Percentiles rank a stretch among this genome's conserved stretches.
Conservation (phyloP, 2,329 filamentous ascomycete species). For the Fusarium gaditjirri region DNA sequence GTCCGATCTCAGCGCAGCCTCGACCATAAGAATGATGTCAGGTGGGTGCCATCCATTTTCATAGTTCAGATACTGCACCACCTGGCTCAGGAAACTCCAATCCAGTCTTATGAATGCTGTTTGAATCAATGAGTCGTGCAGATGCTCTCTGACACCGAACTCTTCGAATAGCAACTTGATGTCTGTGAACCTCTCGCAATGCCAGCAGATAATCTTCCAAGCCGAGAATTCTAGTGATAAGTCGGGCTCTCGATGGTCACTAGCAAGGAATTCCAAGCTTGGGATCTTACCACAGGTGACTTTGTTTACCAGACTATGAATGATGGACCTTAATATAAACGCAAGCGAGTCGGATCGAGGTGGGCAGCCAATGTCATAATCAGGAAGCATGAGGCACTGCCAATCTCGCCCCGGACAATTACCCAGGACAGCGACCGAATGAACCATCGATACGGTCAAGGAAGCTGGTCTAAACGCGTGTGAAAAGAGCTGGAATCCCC, state of each 20-base stretch:
- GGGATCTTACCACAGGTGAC: no score
- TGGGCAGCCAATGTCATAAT: fast-evolving
- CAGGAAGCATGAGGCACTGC: fast-evolving
- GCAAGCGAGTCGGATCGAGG: fast-evolving
- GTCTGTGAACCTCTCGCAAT: background rate
- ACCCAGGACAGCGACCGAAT: background rate
- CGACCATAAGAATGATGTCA: fast-evolving
- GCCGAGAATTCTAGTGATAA: no score
- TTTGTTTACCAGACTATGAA: no score
- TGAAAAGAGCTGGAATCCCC: no score
- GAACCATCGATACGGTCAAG: background rate
- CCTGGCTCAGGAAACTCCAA: fast-evolving
- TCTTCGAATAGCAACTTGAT: background rate
- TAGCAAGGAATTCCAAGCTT: no score
- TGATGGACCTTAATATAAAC: fast-evolving
- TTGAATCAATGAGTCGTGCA: fast-evolving
- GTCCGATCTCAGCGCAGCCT: background rate
- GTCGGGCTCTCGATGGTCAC: no score
- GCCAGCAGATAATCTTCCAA: no score
- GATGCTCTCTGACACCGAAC: no score
- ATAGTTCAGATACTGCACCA: background rate
- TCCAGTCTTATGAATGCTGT: background rate
- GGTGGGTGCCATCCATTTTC: fast-evolving
- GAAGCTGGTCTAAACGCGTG: no score
- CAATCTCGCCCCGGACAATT: background rate